Evolutionary conservation across 2,329 filamentous ascomycete genomes (phyloP), one percentile per base, ranked within the genome.

Genomic region (Mycosphaerella sp.): DNA sequence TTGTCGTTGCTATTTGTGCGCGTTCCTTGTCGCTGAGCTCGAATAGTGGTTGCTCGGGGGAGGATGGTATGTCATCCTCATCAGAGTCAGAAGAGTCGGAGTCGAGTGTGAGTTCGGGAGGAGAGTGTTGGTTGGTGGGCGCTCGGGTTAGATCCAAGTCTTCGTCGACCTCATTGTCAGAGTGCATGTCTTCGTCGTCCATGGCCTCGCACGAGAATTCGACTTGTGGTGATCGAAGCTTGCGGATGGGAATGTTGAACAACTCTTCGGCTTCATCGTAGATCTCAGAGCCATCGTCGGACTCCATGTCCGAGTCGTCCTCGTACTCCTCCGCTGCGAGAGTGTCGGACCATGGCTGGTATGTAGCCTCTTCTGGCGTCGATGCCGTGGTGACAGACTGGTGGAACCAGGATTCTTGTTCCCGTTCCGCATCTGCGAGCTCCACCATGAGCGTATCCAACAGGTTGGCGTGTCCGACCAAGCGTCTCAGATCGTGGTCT

Each of bases 341-440:
- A 53, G 81, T 79, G 71, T 95, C 88, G 67, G 88, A 87, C 89
- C 89, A 95, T 78, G 92, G 86, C 64, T 95, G 83, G 75, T 88
- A 88, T 71, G 81, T 82, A 59, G 76, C 70, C 63, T 87, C 80
- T 63, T 85, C 78, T 31, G 71, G 63, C 68, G 73, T 79, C 69
- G 78, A 78, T 64, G 87, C 87, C 67, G 86, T 87, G 70, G 82
- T 85, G 73, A 96, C 88, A 59, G 89, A 93, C 73, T 90, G 86
- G 82, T 96, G 95, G 85, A 96, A 97, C 91, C 91, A 96, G 63
- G 83, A 85, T 75, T 97, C 92, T 75, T 97, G 93, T 73, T 96
- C 90, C 66, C 85, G 83, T 79, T 97, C 93, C 69, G 92, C 92
- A 56, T 95, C 89, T 73, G 90, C 87, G 56, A 98, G 87, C 64